Evolutionary conservation across 306 rosid genomes (phyloP).

Genomic region (Cucurbita ficifolia): DNA sequence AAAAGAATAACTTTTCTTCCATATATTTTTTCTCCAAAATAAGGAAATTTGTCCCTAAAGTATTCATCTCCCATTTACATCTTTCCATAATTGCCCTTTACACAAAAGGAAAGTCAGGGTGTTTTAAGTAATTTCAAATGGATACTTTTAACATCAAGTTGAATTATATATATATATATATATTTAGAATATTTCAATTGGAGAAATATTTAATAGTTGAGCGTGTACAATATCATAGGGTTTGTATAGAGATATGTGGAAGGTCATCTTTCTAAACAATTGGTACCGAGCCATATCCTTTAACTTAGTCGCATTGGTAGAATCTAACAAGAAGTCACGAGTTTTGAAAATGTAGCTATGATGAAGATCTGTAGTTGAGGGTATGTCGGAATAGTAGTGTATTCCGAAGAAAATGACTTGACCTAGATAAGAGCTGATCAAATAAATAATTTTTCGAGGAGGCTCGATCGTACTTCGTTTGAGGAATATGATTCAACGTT

Average conservation of each 20-base stretch:
- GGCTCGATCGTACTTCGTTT: no score
- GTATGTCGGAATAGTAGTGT: rapidly evolving
- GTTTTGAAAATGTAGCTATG: background rate
- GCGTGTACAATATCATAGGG: no score
- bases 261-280: background rate
- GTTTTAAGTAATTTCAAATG: background rate
- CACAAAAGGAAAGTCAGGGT: background rate
- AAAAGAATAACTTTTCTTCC: background rate
- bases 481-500: no score
- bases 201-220: no score
- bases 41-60: background rate
- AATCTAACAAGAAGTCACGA: background rate
- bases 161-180: no score
- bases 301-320: no score
- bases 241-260: background rate
- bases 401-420: background rate
- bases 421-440: background rate
- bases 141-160: background rate
- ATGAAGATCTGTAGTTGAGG: background rate
- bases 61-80: background rate
- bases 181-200: no score
- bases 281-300: no score
- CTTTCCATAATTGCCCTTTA: background rate
- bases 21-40: background rate
- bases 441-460: background rate